phyloP scores from a whole-genome alignment of 495 filamentous ascomycete species.

The Aspergillus bertholletiae region DNA sequence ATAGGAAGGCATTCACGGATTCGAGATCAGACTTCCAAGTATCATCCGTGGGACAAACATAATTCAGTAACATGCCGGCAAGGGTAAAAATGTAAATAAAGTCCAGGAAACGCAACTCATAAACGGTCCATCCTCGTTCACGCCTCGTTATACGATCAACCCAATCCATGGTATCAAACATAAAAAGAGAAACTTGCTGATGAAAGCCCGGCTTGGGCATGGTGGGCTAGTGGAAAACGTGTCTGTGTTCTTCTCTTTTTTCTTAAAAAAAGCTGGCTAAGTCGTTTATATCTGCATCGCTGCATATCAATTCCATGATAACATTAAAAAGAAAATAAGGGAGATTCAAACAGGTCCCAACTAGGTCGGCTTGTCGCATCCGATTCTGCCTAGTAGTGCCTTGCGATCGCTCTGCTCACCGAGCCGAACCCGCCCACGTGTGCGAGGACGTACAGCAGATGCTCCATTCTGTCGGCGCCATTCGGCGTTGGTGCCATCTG shows the following conservation, averaged over 20 bases:
- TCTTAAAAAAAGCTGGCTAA: not conserved
- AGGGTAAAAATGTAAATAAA: conserved; percentile 1
- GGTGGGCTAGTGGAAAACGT: not conserved
- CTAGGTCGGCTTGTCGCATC: conserved; percentile 62
- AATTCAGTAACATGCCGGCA: conserved; percentile 1
- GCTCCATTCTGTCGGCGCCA: conserved; percentile 42
- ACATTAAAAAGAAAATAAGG: conserved; percentile 8
- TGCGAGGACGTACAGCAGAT: conserved; percentile 30
- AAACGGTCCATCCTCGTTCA: not conserved
- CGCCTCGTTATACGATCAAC: conserved; percentile 4
- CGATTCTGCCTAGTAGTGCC: conserved; percentile 68
- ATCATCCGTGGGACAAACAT: conserved; percentile 1
- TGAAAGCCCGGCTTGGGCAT: not conserved
- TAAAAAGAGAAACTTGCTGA: conserved; percentile 3
- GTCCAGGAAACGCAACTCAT: not conserved
- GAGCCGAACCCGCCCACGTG: conserved; percentile 50
- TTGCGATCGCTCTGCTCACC: conserved; percentile 69
- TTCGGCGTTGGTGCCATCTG: conserved; percentile 37
- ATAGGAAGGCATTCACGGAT: not conserved
- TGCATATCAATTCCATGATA: conserved; percentile 14
- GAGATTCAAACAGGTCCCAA: conserved; percentile 9
- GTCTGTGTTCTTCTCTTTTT: not conserved
- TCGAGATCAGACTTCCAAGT: not conserved
- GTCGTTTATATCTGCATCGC: conserved; percentile 8
- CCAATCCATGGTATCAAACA: conserved; percentile 18